Evolutionary conservation across 2,329 filamentous ascomycete species (phyloP), one percentile per base, ranked within the genome.

Genomic region (Stagonosporopsis vannaccii): DNA sequence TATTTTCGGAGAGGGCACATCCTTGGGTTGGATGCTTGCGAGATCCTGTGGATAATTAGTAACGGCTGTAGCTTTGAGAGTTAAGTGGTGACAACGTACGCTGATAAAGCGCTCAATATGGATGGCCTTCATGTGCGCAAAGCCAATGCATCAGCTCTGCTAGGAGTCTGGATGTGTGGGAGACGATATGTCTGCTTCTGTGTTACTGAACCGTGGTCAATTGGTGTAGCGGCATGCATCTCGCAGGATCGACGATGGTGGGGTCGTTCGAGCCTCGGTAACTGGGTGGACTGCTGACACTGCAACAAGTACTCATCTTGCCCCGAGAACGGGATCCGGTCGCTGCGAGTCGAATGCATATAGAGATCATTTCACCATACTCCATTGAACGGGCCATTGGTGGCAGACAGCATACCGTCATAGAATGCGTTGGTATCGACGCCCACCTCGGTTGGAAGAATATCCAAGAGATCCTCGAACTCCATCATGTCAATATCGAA

Each of bases 1-100:
- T 3, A 74, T 65, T 15, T 63, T 51, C 9, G 79, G 78, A 11
- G 60, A 53, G 6, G 77, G 70, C 11, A 66, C 50, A 12, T 62
- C 47, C 23, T 47, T 52, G 7, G 66, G 58, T 30, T 45, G 41
- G 5, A 75, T 49, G 72, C 66, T 36, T 67, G 65, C 20, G 59
- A 77, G 51, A 73, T 74, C 55, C 70, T 49, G 26, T 35, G 20
- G 20, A 33, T 20, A 33, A 8, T 49, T 7, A 47, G 39, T 44
- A 33, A 12, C 12, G 15, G 17, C 6, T 20, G 28, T 25, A 1
- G 4, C 12, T 5, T 17, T 40, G 1, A 4, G n/a, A 5, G 19
- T 1, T 26, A 6, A 11, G 17, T 4, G 9, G 12, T 33, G 3
- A 5, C 23, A n/a, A 13, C 48, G 56, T 40, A 65, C 63, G 5